Evolutionary conservation across 1,139 yeast genomes (phyloP), one percentile per base, ranked within the genome.

Genomic region (Pichia sp.): DNA sequence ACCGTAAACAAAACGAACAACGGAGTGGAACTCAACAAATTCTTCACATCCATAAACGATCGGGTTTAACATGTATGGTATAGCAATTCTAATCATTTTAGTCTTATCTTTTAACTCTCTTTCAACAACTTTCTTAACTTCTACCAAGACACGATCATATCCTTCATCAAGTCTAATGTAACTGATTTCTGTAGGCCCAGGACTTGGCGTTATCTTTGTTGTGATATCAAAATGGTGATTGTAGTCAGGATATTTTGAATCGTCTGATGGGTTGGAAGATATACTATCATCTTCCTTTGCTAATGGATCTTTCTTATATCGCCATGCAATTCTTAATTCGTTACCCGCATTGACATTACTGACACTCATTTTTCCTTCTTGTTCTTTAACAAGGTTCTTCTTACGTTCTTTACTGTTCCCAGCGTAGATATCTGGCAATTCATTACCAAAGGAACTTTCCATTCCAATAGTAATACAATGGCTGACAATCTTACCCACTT

Each of bases 261-360:
- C 66, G 4, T 58, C 58, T 17, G 58, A 51, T 8, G 57, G 58
- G 17, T n/a, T 21, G 12, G 11, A 20, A 0, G 36, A 2, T 30
- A n/a, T 28, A 15, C 18, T 27, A 19, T 38, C 27, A 10, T 35
- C 15, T 10, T 18, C 22, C 19, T 33, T 34, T 14, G 27, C 34
- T 12, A 32, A 32, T 3, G 37, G 17, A 34, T 50, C 45, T 32
- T 50, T 50, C 0, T 89, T 89, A 58, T 88, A 88, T 59, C 95
- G 77, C 96, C 96, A 88, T 2, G 96, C 96, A 58, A 88, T 88
- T 61, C 83, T 85, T 71, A 88, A 67, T 55, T 84, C 87, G 22
- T 71, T 66, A 51, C 46, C 38, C 3, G 72, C 72, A 5, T 80
- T 67, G 56, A 85, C 61, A 59, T 86, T 86, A 31, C 84, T 79